Conservation (phyloP, 345 rosid species). For the Citrus sinensis region DNA sequence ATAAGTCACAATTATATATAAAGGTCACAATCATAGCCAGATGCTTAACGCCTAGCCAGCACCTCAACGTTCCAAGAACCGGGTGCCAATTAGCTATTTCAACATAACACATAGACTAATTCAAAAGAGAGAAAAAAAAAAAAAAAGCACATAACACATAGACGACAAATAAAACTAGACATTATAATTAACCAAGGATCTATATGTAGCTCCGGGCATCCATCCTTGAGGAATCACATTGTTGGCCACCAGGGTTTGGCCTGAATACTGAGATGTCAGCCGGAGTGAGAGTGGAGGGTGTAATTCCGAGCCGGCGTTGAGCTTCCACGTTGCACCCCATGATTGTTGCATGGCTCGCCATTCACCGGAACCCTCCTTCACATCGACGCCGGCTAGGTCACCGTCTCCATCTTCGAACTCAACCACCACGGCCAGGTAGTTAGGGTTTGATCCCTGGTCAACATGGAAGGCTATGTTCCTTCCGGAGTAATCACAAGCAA, state of each 20-base stretch:
- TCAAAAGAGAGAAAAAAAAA: too few species aligned
- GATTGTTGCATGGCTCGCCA: conserved; percentile 51
- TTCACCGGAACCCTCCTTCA: conserved; percentile 19
- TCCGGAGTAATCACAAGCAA: conserved; percentile 37
- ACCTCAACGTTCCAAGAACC: not conserved
- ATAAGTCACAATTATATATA: not conserved
- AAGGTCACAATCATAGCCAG: not conserved
- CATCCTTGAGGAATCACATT: conserved; percentile 53
- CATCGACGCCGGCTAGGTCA: conserved; percentile 29
- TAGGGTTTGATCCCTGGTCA: conserved; percentile 40
- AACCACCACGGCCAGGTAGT: conserved; percentile 39
- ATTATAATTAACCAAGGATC: conserved; percentile 39
- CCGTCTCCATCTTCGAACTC: conserved; percentile 54
- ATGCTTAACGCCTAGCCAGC: not conserved
- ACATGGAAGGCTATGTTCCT: conserved; percentile 35
- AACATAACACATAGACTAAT: not conserved
- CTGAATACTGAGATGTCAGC: conserved; percentile 34
- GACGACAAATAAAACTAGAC: not conserved
- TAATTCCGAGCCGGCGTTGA: conserved; percentile 32
- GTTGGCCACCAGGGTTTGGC: conserved; percentile 34
- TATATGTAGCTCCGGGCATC: conserved; percentile 42
- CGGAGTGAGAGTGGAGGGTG: conserved; percentile 41
- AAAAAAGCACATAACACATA: not conserved
- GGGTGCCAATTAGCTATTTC: not conserved
- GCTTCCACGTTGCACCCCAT: conserved; percentile 65